These are phyloP conservation scores for Coemansia sp. DNA, from an alignment of 192 early-diverging fungal genomes.

Conservation along the genomic window DNA sequence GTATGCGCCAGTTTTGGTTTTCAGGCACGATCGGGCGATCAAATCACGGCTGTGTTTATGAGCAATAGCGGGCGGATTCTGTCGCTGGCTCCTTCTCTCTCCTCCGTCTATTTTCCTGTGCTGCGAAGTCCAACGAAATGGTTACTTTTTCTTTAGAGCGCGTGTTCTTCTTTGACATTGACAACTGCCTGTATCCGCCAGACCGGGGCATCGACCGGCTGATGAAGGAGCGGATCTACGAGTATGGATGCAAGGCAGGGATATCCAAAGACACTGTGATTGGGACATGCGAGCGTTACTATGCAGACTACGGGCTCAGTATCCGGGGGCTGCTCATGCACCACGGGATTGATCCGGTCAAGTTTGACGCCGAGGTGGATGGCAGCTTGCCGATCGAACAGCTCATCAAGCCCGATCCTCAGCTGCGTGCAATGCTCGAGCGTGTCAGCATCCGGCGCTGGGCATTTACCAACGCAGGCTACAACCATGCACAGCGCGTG, in stretches of 20 bases:
- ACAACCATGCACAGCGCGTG: conserved; percentile 63
- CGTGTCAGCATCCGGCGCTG: conserved; percentile 55
- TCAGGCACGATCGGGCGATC: no score
- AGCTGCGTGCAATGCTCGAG: conserved; percentile 58
- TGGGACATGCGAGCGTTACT: conserved; percentile 54
- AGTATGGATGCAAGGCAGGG: conserved; percentile 54
- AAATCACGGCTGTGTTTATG: no score
- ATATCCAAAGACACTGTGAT: conserved; percentile 51
- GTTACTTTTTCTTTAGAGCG: no score
- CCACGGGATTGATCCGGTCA: conserved; percentile 60
- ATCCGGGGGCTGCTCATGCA: conserved; percentile 64
- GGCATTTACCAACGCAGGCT: conserved; percentile 76
- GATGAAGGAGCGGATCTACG: conserved; percentile 59
- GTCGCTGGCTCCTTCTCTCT: no score
- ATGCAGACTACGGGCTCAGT: conserved; percentile 65
- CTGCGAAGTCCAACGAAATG: no score
- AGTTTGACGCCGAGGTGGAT: conserved; percentile 65
- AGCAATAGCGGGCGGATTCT: no score
- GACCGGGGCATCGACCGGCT: conserved; percentile 47
- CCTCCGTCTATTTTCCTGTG: no score
- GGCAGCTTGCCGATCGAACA: conserved; percentile 59
- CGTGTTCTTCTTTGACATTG: conserved; percentile 76
- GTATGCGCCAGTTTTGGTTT: no score
- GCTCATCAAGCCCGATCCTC: conserved; percentile 54
- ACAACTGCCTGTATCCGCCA: conserved; percentile 68